Conservation (phyloP, 331 rosid species). For the Dryas integrifolia region DNA sequence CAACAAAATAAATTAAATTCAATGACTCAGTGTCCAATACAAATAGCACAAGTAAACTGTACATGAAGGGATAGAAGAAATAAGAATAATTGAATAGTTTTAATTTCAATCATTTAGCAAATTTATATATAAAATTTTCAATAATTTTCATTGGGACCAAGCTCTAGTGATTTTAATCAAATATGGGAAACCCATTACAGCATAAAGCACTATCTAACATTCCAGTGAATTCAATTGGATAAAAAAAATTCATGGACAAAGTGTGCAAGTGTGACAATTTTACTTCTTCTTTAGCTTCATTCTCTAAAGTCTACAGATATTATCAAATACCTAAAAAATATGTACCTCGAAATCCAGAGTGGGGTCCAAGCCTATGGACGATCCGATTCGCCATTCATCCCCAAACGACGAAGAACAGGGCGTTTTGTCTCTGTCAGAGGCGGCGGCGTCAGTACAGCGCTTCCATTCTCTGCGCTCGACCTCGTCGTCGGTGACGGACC, state of each 20-base stretch:
- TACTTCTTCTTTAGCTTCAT: not conserved
- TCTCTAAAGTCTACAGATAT: not conserved
- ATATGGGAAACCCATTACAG: not conserved
- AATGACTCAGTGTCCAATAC: not conserved
- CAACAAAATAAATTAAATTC: not conserved
- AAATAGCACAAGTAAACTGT: not conserved
- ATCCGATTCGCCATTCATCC: constrained; percentile 30
- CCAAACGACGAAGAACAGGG: constrained; percentile 36
- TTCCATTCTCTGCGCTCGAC: constrained; percentile 40
- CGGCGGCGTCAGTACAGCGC: constrained; percentile 19
- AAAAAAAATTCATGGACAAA: not conserved
- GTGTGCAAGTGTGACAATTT: not conserved
- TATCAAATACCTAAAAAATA: not conserved
- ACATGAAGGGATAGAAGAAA: too few relatives aligned
- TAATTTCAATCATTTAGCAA: not conserved
- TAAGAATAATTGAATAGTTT: not conserved
- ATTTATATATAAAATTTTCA: not conserved
- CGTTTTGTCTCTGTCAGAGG: constrained; percentile 27
- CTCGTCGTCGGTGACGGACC: constrained; percentile 38
- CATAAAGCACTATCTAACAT: not conserved
- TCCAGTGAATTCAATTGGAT: not conserved
- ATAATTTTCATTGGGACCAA: not conserved
- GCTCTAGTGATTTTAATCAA: not conserved
- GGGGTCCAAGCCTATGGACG: constrained; percentile 37
- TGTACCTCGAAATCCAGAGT: constrained; percentile 43